Percentiles rank a stretch among this genome's conserved stretches.
phyloP scores from a whole-genome alignment of 1,284 basidiomycete species.

The Vanrija sp. region DNA sequence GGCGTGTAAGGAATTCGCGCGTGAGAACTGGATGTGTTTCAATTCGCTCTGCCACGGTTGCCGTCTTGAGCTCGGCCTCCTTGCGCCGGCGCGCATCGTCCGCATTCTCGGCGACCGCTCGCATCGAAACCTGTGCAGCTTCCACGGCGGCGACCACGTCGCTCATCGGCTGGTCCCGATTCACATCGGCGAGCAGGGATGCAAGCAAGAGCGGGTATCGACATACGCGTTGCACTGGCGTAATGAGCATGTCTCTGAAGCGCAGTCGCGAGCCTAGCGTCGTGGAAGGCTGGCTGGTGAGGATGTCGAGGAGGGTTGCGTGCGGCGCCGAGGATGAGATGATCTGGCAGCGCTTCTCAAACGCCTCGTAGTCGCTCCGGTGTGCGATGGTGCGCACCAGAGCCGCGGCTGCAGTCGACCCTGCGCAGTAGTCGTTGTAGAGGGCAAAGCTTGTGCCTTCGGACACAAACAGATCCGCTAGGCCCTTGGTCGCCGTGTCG shows the following conservation, averaged over 20 bases:
- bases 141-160: constrained; percentile 25
- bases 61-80: constrained; percentile 64
- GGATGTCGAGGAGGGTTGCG: constrained; percentile 32
- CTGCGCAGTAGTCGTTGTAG: constrained; percentile 79
- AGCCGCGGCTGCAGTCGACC: constrained; percentile 72
- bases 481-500: constrained; percentile 56
- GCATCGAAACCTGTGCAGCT: constrained; percentile 53
- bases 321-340: constrained; percentile 51
- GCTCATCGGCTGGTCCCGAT: constrained; percentile 17
- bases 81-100: constrained; percentile 56
- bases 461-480: constrained; percentile 61
- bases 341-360: constrained; percentile 66
- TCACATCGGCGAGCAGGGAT: constrained; percentile 55
- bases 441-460: constrained; percentile 68
- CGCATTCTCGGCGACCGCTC: constrained; percentile 57
- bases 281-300: constrained; percentile 28
- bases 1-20: constrained; percentile 59
- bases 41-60: constrained; percentile 66
- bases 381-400: constrained; percentile 61
- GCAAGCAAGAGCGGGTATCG: constrained; percentile 84
- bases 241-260: constrained; percentile 79
- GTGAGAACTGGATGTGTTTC: constrained; percentile 44
- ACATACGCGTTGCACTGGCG: constrained; percentile 83
- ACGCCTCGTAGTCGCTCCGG: constrained; percentile 68
- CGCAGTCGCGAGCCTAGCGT: constrained; percentile 38